Conservation (phyloP, 208 protist species). For the Crithidia fasciculata region DNA sequence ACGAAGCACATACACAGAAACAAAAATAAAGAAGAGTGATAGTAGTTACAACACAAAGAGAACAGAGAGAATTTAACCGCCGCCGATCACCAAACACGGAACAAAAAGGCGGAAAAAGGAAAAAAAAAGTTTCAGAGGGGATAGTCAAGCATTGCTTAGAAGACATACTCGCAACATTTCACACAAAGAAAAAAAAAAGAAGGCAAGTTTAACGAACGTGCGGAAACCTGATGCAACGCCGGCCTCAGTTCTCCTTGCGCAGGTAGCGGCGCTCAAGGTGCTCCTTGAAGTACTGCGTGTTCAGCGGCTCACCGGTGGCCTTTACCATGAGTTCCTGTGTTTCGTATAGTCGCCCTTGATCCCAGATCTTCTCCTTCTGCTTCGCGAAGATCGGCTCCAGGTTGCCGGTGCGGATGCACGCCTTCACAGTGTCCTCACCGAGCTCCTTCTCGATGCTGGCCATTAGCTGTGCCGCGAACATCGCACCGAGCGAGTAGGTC, state of each 20-base stretch:
- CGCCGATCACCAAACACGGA: too few relatives aligned
- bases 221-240: too few relatives aligned
- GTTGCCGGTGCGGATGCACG: constrained; percentile 65
- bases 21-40: too few relatives aligned
- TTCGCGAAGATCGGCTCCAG: constrained; percentile 67
- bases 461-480: constrained; percentile 86
- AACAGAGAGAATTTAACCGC: too few relatives aligned
- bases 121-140: too few relatives aligned
- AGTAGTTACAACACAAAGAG: too few relatives aligned
- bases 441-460: constrained; percentile 63
- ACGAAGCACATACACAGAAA: too few relatives aligned
- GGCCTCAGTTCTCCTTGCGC: constrained; percentile 21
- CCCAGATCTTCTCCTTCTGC: constrained; percentile 83
- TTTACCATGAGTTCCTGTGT: constrained; percentile 82
- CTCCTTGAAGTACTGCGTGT: constrained; percentile 76
- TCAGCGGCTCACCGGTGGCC: constrained; percentile 84
- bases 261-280: constrained; percentile 90
- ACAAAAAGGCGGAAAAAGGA: too few relatives aligned
- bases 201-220: not conserved
- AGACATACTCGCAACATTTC: too few relatives aligned
- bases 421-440: constrained; percentile 51
- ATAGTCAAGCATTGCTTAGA: too few relatives aligned
- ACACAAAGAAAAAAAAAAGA: not conserved
- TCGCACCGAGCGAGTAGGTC: constrained; percentile 84
- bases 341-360: constrained; percentile 50